Evolutionary conservation across 1,139 yeast species (phyloP).

Genomic region (Zygotorulaspora mrakii): DNA sequence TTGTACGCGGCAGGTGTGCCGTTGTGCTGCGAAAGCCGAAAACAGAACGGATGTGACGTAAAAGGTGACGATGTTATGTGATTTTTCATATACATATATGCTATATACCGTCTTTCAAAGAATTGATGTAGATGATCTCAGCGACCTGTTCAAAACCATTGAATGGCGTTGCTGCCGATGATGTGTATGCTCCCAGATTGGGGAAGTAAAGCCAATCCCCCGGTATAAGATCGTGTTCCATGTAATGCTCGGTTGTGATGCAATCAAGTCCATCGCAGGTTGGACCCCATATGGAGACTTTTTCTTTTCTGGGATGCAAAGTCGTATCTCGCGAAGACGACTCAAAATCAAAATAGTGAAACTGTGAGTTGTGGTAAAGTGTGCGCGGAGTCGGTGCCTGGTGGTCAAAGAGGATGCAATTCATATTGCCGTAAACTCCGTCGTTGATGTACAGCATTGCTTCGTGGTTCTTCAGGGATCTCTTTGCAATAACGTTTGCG

Average conservation of each 20-base stretch:
- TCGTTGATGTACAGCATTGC: constrained; percentile 77
- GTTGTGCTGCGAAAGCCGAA: too few relatives aligned
- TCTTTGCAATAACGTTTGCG: constrained; percentile 76
- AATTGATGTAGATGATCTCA: constrained; percentile 57
- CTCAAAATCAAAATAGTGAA: constrained; percentile 42
- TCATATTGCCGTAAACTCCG: constrained; percentile 93
- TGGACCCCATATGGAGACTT: constrained; percentile 91
- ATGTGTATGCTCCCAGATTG: constrained; percentile 88
- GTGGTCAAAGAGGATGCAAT: constrained; percentile 90
- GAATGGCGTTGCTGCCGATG: constrained; percentile 83
- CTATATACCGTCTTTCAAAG: constrained; percentile 22
- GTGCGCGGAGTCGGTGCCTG: constrained; percentile 72
- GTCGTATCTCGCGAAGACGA: constrained; percentile 19
- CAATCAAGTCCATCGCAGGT: constrained; percentile 97
- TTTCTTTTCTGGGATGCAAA: constrained; percentile 21
- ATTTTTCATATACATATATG: too few relatives aligned
- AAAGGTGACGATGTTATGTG: too few relatives aligned
- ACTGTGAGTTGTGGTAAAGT: constrained; percentile 51
- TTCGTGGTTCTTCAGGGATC: constrained; percentile 40
- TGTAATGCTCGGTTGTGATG: constrained; percentile 50
- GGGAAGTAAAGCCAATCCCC: constrained; percentile 94
- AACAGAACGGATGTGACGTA: too few relatives aligned
- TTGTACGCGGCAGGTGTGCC: too few relatives aligned
- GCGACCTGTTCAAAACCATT: constrained; percentile 75
- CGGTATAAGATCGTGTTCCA: constrained; percentile 60